phyloP scores from a whole-genome alignment of 169 alveolate genomes.

The Plasmodium falciparum region DNA sequence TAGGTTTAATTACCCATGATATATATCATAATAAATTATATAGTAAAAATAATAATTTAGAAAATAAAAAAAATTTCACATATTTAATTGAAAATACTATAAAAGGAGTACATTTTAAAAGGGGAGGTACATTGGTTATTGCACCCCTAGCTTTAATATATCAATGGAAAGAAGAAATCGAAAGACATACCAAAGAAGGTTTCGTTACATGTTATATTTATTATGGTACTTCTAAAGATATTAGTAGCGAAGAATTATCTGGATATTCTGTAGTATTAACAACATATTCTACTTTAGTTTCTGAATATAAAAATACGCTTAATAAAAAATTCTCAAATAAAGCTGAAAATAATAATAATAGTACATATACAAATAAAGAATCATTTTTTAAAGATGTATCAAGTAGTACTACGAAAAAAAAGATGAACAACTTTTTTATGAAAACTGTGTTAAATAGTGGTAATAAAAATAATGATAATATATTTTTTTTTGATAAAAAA shows the following conservation, averaged over 20 bases:
- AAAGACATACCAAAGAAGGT: constrained; percentile 80
- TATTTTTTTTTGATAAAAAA: neutral
- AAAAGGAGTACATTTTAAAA: constrained; percentile 38
- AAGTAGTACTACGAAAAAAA: neutral
- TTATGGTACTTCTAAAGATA: constrained; percentile 78
- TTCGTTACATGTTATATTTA: constrained; percentile 78
- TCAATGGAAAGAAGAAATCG: constrained; percentile 87
- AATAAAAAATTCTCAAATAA: constrained; percentile 4
- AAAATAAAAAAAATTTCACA: constrained; percentile 46
- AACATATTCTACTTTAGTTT: constrained; percentile 88
- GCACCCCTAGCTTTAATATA: constrained; percentile 86
- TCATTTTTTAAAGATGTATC: neutral
- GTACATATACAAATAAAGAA: neutral
- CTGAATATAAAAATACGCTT: constrained; percentile 80
- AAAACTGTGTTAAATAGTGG: constrained; percentile 8
- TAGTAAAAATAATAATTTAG: constrained; percentile 9
- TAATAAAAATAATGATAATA: neutral
- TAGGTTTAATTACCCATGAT: constrained; percentile 91
- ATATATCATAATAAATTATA: constrained; percentile 42
- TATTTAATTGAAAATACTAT: constrained; percentile 63
- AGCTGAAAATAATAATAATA: neutral
- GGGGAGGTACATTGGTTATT: constrained; percentile 88
- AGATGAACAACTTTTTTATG: constrained; percentile 39
- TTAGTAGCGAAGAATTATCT: constrained; percentile 73
- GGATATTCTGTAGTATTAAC: constrained; percentile 86